These are phyloP conservation scores for Penicillium sp. DNA, from an alignment of 2,329 filamentous ascomycete genomes.

Conservation along the genomic window DNA sequence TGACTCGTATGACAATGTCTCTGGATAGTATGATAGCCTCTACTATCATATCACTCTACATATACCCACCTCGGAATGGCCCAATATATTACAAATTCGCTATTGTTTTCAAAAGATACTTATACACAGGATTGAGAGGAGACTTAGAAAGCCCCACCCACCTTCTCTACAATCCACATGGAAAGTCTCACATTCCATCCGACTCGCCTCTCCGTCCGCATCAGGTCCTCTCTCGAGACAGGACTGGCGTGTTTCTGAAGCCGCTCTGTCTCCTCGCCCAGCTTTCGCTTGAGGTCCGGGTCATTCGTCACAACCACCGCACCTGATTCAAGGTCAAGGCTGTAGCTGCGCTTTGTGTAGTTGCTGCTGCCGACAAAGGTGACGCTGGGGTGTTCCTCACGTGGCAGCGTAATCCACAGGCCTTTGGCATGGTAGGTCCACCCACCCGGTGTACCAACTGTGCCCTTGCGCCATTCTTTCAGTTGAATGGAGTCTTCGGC, in stretches of 20 bases:
- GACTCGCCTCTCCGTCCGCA: constrained; percentile 77
- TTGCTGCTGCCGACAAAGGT: constrained; percentile 90
- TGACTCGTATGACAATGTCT: not conserved
- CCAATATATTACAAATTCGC: constrained; percentile 8
- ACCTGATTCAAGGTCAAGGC: constrained; percentile 86
- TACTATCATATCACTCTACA: not conserved
- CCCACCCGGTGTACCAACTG: constrained; percentile 73
- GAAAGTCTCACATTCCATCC: constrained; percentile 79
- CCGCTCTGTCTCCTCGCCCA: constrained; percentile 79
- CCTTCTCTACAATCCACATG: constrained; percentile 87
- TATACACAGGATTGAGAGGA: constrained; percentile 5
- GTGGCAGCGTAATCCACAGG: constrained; percentile 72
- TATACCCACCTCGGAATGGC: not conserved
- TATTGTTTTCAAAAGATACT: constrained; percentile 1
- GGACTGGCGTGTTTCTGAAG: constrained; percentile 70
- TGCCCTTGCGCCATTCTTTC: constrained; percentile 84
- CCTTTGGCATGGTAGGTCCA: constrained; percentile 99
- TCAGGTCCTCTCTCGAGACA: constrained; percentile 75
- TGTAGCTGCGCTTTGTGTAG: constrained; percentile 92
- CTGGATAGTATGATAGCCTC: not conserved
- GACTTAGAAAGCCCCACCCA: constrained; percentile 78
- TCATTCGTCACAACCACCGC: constrained; percentile 81
- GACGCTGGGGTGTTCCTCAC: constrained; percentile 66
- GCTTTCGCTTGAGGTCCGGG: constrained; percentile 64
- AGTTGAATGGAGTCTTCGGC: constrained; percentile 63